Evolutionary conservation across 805 yeast species (phyloP).

Genomic region (Saccharomycopsis synnaedendra): DNA sequence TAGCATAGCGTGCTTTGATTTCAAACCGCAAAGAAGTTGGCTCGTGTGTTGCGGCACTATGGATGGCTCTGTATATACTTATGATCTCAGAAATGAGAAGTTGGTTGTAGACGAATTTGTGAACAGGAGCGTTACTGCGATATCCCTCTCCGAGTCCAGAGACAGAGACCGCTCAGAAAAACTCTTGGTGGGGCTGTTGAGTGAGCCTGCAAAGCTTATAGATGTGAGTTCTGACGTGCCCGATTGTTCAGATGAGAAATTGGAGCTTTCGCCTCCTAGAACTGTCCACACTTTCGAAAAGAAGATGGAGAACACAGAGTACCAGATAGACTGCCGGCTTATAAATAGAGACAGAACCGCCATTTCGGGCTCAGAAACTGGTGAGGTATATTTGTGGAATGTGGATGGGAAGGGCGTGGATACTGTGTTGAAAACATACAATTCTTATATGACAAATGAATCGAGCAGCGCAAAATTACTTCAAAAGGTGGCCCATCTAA

Average conservation of each 20-base stretch:
- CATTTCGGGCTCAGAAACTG: constrained; percentile 14
- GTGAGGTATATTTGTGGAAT: constrained; percentile 14
- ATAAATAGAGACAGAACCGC: not conserved
- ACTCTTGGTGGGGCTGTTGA: constrained; percentile 5
- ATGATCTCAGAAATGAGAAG: constrained; percentile 10
- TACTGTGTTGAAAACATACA: constrained; percentile 9
- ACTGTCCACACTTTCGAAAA: not conserved
- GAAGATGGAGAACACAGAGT: constrained; percentile 5
- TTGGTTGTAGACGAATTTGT: constrained; percentile 2
- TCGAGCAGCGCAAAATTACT: constrained; percentile 5
- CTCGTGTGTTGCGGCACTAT: constrained; percentile 11
- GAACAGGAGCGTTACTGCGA: not conserved
- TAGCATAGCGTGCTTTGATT: constrained; percentile 7
- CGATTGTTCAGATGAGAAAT: not conserved
- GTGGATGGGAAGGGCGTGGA: not conserved
- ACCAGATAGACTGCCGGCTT: constrained; percentile 2
- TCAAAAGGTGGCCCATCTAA: not conserved
- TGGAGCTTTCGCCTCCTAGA: not conserved
- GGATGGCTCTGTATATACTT: constrained; percentile 8
- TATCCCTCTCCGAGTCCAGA: not conserved
- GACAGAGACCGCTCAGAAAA: not conserved
- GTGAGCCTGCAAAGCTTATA: not conserved
- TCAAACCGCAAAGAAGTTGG: constrained; percentile 1
- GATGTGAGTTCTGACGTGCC: constrained; percentile 3
- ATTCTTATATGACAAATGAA: constrained; percentile 11